A percentile compares a stretch with the other conserved stretches of the same genome.
Conservation (phyloP, 257 asterid genomes). For the Dorcoceras hygrometricum region DNA sequence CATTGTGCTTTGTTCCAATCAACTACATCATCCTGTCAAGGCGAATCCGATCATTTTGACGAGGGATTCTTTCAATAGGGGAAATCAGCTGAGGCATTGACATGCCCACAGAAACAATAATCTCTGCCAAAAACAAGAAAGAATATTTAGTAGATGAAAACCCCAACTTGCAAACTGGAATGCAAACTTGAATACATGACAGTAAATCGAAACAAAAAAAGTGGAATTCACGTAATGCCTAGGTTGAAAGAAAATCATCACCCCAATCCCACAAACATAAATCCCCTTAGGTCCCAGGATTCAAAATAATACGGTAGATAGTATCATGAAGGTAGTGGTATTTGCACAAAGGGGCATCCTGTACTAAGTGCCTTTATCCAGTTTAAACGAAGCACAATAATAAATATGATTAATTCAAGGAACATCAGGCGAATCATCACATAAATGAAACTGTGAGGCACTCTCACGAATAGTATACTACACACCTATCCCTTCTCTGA, state of each 20-base stretch:
- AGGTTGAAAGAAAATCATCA: background rate
- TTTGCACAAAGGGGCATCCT: background rate
- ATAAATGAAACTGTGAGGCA: background rate
- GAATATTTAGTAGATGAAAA: conserved; percentile 12
- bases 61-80: conserved; percentile 40
- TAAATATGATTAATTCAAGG: too few species aligned
- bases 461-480: background rate
- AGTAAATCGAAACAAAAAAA: background rate
- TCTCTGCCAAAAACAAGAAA: conserved; percentile 50
- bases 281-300: too few species aligned
- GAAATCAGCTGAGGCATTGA: conserved; percentile 88
- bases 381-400: too few species aligned
- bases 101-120: conserved; percentile 88
- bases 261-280: background rate
- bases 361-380: too few species aligned
- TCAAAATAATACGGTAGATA: too few species aligned
- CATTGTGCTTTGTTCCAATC: background rate
- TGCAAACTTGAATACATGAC: background rate
- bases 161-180: background rate
- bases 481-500: conserved; percentile 24
- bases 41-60: conserved; percentile 38
- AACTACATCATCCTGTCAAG: conserved; percentile 36
- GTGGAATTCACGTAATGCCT: background rate
- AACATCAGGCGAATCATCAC: background rate
- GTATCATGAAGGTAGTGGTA: background rate